These are phyloP conservation scores for Sordariomycetes sp. DNA, from an alignment of 2,329 filamentous ascomycete species.

Conservation along the genomic window DNA sequence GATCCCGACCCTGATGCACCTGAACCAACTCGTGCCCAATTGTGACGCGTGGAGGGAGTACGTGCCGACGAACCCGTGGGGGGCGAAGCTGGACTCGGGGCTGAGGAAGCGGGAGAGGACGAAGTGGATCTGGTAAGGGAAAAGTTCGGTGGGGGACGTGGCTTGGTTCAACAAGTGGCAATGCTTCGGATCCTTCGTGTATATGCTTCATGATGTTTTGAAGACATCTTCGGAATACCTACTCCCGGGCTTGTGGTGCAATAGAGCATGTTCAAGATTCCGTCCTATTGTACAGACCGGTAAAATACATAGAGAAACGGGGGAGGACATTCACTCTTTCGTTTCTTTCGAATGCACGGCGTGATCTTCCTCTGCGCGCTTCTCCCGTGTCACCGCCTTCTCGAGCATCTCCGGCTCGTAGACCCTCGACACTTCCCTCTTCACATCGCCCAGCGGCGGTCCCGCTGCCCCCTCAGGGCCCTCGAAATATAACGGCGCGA, in stretches of 20 bases:
- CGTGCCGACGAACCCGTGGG: constrained; percentile 6
- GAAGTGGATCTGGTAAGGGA: neutral
- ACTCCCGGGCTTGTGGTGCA: too few species aligned
- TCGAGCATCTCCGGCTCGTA: neutral
- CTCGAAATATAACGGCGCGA: constrained; percentile 4
- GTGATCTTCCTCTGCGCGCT: neutral
- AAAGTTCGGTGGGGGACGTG: neutral
- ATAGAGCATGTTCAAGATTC: too few species aligned
- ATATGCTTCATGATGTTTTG: too few species aligned
- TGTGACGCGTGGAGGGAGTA: constrained; percentile 11
- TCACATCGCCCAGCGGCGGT: neutral
- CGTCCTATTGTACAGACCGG: too few species aligned
- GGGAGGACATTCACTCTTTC: too few species aligned
- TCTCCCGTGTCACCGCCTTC: neutral
- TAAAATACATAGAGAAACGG: too few species aligned
- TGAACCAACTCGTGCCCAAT: constrained; percentile 8
- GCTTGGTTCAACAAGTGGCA: too few species aligned
- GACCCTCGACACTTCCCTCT: neutral
- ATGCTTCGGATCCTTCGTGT: too few species aligned
- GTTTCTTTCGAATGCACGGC: too few species aligned
- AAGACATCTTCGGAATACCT: too few species aligned
- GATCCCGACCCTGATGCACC: constrained; percentile 7
- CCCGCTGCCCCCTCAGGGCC: neutral
- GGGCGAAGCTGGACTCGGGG: constrained; percentile 10
- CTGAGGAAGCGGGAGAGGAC: constrained; percentile 3